A percentile compares a stretch with the other conserved stretches of the same genome.
These are phyloP conservation scores for Melampsora larici-populina DNA, from an alignment of 1,284 basidiomycete species.

Conservation along the genomic window DNA sequence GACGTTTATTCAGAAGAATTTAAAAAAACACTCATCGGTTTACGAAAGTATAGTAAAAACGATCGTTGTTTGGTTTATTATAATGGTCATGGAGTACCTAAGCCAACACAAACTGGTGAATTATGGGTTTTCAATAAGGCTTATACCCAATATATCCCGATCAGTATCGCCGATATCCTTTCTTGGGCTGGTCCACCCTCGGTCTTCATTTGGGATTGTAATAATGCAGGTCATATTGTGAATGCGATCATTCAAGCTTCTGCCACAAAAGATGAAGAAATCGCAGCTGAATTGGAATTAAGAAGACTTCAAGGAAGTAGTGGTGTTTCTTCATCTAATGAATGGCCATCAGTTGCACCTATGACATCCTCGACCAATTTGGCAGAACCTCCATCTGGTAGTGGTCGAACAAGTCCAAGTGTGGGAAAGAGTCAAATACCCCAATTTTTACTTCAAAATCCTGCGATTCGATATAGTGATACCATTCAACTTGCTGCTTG, in stretches of 20 bases:
- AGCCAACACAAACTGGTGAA: constrained; percentile 40
- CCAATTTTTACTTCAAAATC: neutral
- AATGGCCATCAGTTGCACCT: neutral
- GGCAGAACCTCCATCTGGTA: neutral
- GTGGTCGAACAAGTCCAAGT: neutral
- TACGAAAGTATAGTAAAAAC: constrained; percentile 32
- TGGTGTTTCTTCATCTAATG: neutral
- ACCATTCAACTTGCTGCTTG: constrained; percentile 43
- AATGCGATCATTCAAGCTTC: constrained; percentile 15
- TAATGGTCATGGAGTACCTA: constrained; percentile 42
- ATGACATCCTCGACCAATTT: neutral
- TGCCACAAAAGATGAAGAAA: constrained; percentile 26
- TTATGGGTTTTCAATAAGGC: constrained; percentile 44
- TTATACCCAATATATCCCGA: constrained; percentile 43
- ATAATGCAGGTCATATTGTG: constrained; percentile 43
- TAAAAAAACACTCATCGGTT: constrained; percentile 35
- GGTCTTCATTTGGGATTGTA: constrained; percentile 44
- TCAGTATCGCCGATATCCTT: constrained; percentile 33
- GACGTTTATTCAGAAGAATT: constrained; percentile 42
- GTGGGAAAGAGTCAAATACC: neutral
- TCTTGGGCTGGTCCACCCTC: constrained; percentile 35
- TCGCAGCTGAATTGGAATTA: neutral
- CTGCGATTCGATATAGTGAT: neutral
- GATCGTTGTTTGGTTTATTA: constrained; percentile 41
- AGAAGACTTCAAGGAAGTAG: neutral